Evolutionary conservation across 2,329 filamentous ascomycete genomes (phyloP).

Genomic region (Fusarium pilosicola): DNA sequence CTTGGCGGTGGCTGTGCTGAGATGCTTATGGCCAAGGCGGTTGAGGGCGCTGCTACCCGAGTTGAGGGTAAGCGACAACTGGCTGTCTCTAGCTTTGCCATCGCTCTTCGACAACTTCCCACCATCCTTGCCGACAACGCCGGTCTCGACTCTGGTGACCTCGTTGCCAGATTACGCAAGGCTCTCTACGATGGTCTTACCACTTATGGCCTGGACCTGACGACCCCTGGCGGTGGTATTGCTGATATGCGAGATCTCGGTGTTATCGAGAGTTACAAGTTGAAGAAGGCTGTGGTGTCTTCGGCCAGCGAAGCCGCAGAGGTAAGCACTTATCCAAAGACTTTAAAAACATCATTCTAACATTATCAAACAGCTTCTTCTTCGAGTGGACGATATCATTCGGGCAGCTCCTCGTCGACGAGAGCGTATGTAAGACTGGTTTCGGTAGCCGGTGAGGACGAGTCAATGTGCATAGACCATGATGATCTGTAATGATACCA

Average conservation of each 20-base stretch:
- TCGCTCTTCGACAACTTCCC: constrained; percentile 89
- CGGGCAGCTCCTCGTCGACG: constrained; percentile 80
- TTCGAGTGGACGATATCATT: constrained; percentile 98
- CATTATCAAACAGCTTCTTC: constrained; percentile 70
- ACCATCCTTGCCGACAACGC: constrained; percentile 98
- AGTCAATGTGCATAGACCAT: constrained; percentile 45
- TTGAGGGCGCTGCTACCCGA: constrained; percentile 91
- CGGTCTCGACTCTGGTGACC: constrained; percentile 92
- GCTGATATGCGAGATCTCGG: constrained; percentile 95
- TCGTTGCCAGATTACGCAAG: constrained; percentile 90
- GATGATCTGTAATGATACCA: constrained; percentile 54
- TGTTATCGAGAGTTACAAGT: constrained; percentile 97
- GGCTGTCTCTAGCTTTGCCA: constrained; percentile 89
- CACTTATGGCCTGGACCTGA: constrained; percentile 88
- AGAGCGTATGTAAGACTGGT: constrained; percentile 51
- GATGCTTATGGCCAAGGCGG: constrained; percentile 99
- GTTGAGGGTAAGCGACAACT: constrained; percentile 97
- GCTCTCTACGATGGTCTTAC: constrained; percentile 95
- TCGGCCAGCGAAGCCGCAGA: constrained; percentile 97
- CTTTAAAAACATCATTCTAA: constrained; percentile 27
- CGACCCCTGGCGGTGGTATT: constrained; percentile 90
- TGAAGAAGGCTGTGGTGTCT: constrained; percentile 97
- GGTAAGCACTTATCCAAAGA: constrained; percentile 63
- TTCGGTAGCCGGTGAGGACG: constrained; percentile 34
- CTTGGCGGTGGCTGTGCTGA: constrained; percentile 96